phyloP scores from a whole-genome alignment of 257 asterid genomes.

The Eustoma russellianum region DNA sequence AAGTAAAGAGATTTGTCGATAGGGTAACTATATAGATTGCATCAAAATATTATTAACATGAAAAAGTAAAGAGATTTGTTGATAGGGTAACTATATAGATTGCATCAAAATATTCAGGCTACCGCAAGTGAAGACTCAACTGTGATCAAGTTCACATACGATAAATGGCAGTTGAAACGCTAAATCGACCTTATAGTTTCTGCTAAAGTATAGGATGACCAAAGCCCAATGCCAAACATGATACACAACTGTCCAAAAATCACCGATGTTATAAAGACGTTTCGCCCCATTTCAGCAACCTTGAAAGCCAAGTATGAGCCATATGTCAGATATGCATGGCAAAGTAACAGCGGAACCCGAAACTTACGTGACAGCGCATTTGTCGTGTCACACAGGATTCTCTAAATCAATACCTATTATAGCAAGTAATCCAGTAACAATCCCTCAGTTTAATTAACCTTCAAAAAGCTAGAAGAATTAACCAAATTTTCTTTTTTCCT shows the following conservation, averaged over 20 bases:
- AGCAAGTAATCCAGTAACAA: not conserved
- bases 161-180: not conserved
- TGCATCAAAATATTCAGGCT: not conserved
- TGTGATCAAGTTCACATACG: not conserved
- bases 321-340: not conserved
- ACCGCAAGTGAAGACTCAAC: not conserved
- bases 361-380: not conserved
- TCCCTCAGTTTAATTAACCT: not conserved
- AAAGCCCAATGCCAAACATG: not conserved
- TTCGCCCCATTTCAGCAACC: not conserved
- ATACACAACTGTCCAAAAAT: not conserved
- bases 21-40: no score
- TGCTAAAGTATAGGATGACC: not conserved
- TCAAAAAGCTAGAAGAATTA: no score
- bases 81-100: no score
- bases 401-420: no score
- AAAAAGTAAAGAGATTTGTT: no score
- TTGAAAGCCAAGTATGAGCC: not conserved
- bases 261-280: not conserved
- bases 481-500: no score
- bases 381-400: not conserved
- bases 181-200: no score
- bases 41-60: no score
- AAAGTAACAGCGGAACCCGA: not conserved
- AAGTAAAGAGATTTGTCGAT: no score